Conservation (phyloP, 768 basidiomycete species). For the Mycena polygramma region DNA sequence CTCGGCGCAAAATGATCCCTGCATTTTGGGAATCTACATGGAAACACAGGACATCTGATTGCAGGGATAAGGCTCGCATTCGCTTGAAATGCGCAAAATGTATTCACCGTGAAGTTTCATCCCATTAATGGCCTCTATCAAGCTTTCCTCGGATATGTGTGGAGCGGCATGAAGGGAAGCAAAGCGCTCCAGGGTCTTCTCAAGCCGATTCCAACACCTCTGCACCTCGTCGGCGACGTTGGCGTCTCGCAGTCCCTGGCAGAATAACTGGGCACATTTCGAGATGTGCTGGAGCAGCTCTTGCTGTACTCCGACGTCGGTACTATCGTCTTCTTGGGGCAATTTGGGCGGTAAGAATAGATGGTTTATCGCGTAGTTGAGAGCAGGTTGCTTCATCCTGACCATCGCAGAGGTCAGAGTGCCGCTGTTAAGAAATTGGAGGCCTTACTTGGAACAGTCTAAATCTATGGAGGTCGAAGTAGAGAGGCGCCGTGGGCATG, state of each 20-base stretch:
- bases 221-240: slow-evolving; percentile 2
- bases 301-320: slow-evolving; percentile 38
- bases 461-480: no score
- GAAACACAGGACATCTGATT: slow-evolving; percentile 52
- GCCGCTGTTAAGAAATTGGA: not conserved
- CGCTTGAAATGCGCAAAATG: not conserved
- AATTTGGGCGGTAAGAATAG: slow-evolving; percentile 58
- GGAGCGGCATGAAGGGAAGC: not conserved
- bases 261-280: slow-evolving; percentile 13
- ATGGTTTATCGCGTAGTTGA: slow-evolving; percentile 55
- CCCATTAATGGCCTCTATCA: slow-evolving; percentile 36
- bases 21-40: slow-evolving; percentile 63
- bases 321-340: slow-evolving; percentile 52
- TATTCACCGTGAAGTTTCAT: slow-evolving; percentile 14
- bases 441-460: not conserved
- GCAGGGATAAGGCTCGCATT: not conserved
- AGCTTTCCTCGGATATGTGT: not conserved
- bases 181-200: not conserved
- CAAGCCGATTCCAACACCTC: not conserved
- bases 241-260: not conserved
- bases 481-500: no score
- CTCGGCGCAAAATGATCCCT: slow-evolving; percentile 55
- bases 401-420: not conserved
- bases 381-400: slow-evolving; percentile 24
- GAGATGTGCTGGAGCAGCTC: slow-evolving; percentile 42